Evolutionary conservation across 2,329 filamentous ascomycete genomes (phyloP).

Genomic region (Epichloe sibirici): DNA sequence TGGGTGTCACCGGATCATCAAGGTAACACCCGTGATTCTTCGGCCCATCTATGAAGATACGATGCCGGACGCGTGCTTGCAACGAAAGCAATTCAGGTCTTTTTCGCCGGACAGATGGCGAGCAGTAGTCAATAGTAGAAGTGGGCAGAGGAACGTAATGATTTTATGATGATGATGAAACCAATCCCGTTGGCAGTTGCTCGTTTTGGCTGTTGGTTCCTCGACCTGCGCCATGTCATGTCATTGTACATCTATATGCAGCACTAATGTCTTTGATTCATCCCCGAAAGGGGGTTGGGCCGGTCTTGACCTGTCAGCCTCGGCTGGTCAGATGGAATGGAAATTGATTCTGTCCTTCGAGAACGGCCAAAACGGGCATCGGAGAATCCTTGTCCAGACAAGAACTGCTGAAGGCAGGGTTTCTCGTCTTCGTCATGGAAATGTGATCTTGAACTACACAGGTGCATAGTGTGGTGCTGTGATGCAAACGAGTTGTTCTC

Average conservation of each 20-base stretch:
- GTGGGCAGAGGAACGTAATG: too few species aligned
- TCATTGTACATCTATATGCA: not conserved
- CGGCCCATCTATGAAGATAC: not conserved
- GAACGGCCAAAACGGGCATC: not conserved
- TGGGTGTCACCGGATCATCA: not conserved
- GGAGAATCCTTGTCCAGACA: not conserved
- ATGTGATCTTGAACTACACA: not conserved
- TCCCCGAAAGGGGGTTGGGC: not conserved
- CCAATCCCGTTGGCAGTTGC: not conserved
- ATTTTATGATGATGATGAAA: too few species aligned
- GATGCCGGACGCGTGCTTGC: not conserved
- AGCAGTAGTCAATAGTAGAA: too few species aligned
- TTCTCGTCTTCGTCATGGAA: not conserved
- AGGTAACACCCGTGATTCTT: not conserved
- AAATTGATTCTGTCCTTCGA: not conserved
- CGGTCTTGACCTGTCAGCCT: not conserved
- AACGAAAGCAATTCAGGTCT: too few species aligned
- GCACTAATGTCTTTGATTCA: not conserved
- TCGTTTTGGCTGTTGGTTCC: not conserved
- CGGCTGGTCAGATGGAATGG: not conserved
- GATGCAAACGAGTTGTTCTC: too few species aligned
- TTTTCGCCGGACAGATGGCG: too few species aligned
- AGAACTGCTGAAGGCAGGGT: not conserved
- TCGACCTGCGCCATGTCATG: not conserved
- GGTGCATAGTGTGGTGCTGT: not conserved